Evolutionary conservation across 1,139 yeast genomes (phyloP).

Genomic region (Yamadazyma triangularis): DNA sequence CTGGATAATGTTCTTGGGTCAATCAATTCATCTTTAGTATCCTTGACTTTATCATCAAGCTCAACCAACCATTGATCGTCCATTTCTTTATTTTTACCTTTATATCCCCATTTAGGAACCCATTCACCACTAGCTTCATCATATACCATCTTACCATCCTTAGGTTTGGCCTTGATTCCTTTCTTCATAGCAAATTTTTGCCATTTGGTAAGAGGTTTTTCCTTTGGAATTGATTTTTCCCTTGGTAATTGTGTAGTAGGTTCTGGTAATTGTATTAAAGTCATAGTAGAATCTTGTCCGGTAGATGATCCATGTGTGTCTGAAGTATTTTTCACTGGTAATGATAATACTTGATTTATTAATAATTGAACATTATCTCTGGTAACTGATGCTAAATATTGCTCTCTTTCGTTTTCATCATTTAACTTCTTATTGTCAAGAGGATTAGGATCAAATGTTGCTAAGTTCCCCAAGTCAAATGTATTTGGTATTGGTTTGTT

Average conservation of each 20-base stretch:
- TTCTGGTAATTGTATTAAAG: slow-evolving; percentile 80
- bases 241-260: slow-evolving; percentile 84
- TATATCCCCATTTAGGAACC: slow-evolving; percentile 99
- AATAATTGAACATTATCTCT: slow-evolving; percentile 92
- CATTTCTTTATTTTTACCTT: slow-evolving; percentile 81
- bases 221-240: slow-evolving; percentile 92
- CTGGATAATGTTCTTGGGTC: slow-evolving; percentile 84
- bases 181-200: slow-evolving; percentile 93
- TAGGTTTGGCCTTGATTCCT: slow-evolving; percentile 88
- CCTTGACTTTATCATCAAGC: slow-evolving; percentile 69
- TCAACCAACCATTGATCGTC: slow-evolving; percentile 97
- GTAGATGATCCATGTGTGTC: slow-evolving; percentile 61
- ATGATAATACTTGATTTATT: slow-evolving; percentile 82
- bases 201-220: slow-evolving; percentile 93
- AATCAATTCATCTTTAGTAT: slow-evolving; percentile 64
- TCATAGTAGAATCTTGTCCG: slow-evolving; percentile 70
- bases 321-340: slow-evolving; percentile 83
- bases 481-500: slow-evolving; percentile 84
- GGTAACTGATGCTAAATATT: slow-evolving; percentile 60
- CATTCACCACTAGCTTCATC: slow-evolving; percentile 91
- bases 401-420: slow-evolving; percentile 54
- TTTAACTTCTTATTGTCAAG: slow-evolving; percentile 56
- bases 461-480: slow-evolving; percentile 81
- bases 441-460: slow-evolving; percentile 85
- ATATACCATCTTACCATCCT: slow-evolving; percentile 83